Evolutionary conservation across 2,329 filamentous ascomycete genomes (phyloP).

Genomic region (Aspergillus sp.): DNA sequence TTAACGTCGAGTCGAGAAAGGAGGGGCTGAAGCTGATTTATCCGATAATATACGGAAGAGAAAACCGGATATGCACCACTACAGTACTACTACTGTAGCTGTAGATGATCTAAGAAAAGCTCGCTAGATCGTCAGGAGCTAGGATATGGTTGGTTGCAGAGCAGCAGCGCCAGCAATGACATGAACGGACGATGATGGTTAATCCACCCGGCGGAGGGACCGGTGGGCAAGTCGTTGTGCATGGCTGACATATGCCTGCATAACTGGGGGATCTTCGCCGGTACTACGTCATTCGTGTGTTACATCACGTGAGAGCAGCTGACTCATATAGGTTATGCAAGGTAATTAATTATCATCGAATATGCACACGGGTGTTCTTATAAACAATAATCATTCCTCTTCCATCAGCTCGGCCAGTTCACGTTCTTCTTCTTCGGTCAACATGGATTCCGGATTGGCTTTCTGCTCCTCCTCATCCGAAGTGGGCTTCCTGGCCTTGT

Average conservation of each 20-base stretch:
- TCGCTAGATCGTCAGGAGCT: neutral
- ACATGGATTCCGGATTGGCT: slow-evolving; percentile 41
- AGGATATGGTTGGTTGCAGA: neutral
- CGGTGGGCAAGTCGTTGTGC: neutral
- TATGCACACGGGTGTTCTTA: too few relatives aligned
- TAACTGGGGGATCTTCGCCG: slow-evolving; percentile 20
- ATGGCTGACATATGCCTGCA: neutral
- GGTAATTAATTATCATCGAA: too few relatives aligned
- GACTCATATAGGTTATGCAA: too few relatives aligned
- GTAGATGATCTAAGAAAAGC: neutral
- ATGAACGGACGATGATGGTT: neutral
- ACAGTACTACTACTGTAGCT: too few relatives aligned
- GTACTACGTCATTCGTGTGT: slow-evolving; percentile 25
- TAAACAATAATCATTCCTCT: slow-evolving; percentile 31
- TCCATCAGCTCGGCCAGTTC: slow-evolving; percentile 89
- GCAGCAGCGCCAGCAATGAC: neutral
- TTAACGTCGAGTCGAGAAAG: slow-evolving; percentile 5
- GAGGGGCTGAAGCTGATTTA: slow-evolving; percentile 3
- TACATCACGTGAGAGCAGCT: slow-evolving; percentile 17
- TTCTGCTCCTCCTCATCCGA: slow-evolving; percentile 41
- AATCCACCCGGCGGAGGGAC: neutral
- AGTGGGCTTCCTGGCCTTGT: slow-evolving; percentile 39
- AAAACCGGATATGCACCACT: neutral
- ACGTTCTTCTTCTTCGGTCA: slow-evolving; percentile 86
- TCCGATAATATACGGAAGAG: slow-evolving; percentile 6